phyloP scores from a whole-genome alignment of 2,329 filamentous ascomycete genomes.

The Aspergillus viridinutans region DNA sequence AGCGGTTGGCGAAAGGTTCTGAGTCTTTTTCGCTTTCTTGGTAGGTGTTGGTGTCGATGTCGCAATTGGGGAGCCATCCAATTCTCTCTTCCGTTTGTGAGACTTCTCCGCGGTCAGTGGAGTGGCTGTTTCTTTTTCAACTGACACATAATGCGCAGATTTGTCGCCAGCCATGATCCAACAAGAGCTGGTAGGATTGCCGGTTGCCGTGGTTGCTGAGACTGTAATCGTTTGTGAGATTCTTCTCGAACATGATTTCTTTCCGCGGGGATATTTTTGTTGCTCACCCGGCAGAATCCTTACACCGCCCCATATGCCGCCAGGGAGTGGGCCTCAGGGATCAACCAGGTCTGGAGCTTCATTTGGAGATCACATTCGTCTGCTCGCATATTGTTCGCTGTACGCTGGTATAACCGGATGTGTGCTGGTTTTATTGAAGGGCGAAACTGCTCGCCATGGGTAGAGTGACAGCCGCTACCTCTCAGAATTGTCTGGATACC shows the following conservation, averaged over 20 bases:
- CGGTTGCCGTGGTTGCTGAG: not conserved
- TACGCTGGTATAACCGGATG: not conserved
- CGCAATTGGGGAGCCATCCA: constrained; percentile 20
- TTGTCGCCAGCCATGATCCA: constrained; percentile 44
- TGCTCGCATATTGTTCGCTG: not conserved
- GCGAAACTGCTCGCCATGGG: constrained; percentile 19
- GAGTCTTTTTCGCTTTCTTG: constrained; percentile 36
- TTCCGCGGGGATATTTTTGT: constrained; percentile 23
- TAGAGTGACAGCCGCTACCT: not conserved
- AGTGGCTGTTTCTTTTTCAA: constrained; percentile 19
- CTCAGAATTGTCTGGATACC: constrained; percentile 8
- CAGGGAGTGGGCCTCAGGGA: constrained; percentile 11
- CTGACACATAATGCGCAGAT: constrained; percentile 46
- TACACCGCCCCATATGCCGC: constrained; percentile 19
- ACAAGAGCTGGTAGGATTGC: constrained; percentile 19
- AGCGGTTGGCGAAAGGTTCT: constrained; percentile 14
- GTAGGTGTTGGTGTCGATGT: constrained; percentile 27
- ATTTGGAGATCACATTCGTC: not conserved
- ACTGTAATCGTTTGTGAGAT: not conserved
- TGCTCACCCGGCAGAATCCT: constrained; percentile 14
- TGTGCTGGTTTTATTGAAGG: not conserved
- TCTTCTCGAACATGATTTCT: constrained; percentile 16
- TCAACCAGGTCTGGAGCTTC: not conserved
- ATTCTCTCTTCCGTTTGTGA: constrained; percentile 33
- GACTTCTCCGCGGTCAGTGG: constrained; percentile 21